Base-by-base conservation (phyloP, 108 stramenopile genomes). In the Hondaea fermentalgiana region DNA sequence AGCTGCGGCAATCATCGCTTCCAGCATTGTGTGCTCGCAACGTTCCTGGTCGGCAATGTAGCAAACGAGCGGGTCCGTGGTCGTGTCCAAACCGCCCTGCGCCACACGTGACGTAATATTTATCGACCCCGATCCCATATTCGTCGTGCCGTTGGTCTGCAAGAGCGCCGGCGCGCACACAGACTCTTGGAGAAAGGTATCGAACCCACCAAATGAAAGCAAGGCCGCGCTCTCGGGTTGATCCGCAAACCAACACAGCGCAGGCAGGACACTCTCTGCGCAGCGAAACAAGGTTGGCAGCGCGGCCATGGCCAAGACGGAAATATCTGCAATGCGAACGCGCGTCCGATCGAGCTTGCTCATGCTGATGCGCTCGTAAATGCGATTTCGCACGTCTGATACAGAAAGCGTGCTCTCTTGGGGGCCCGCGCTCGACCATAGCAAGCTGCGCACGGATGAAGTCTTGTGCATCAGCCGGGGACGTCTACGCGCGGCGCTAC, bases 241-340 rank as follows among this genome's bases (percentile, higher is more conserved):
- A 12, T 47, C 76, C 45, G 76, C 76, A 83, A 83, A 47, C 76
- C 76, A 83, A 45, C 76, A 83, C 45, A 83, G n/a, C 45, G 49
- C 76, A 12, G 76, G 76, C 49, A 47, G 25, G 19, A 83, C 44
- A 35, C 51, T 83, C 49, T 12, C 25, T 12, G 49, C 76, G 28
- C 19, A n/a, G 45, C 76, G 76, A 83, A 28, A 83, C 16, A 83
- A 16, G 6, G 28, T 83, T 4, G 76, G 76, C 19, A 83, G 19
- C n/a, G 12, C n/a, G 12, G 49, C 49, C 25, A 83, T 12, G 23
- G 49, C n/a, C 12, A 83, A 23, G 45, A 45, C 45, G 14, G 51
- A 83, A 8, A 83, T 35, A 12, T 83, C 23, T 6, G 17, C 76
- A 47, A 83, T 21, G 6, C 45, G n/a, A 12, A 21, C 49, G 2